Evolutionary conservation across 768 basidiomycete species (phyloP), one percentile per base, ranked within the genome.

Genomic region (Podaxis sp.): DNA sequence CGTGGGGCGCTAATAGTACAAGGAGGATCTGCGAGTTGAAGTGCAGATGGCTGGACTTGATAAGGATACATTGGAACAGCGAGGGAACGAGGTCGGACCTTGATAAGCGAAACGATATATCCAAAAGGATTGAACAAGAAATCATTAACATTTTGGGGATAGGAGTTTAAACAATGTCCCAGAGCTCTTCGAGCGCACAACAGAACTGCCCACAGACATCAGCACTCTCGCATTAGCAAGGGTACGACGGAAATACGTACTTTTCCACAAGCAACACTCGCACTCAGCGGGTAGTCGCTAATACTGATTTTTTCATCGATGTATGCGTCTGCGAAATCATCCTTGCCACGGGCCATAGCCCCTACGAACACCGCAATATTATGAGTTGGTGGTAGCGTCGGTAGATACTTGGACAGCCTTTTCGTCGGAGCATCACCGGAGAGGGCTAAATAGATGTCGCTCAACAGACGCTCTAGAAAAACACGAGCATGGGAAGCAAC

Each of bases 291-390:
- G 76, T 96, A 99, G 69, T 97, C 89, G 69, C 93, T 95, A 75
- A 99, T 94, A 65, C 93, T 87, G 69, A 99, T 95, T 79, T 99
- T 99, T 76, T 96, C 89, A 72, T 99, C 97, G 0, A 98, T 92
- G 67, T 92, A 80, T 24, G 85, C 90, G 75, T 99, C 97, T 13
- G 97, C 97, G 78, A 99, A 99, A 77, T 96, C 93, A 68, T 99
- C 97, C 56, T 85, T 87, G 11, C 96, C 96, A 63, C 96, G 83
- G 5, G 96, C 96, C 96, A 99, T 99, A 22, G 96, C 97, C 54
- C 96, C 96, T 61, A 99, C 95, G 68, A 98, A 97, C 59, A 99
- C 92, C 17, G 94, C 95, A 59, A 99, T 79, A 40, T 90, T 89
- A 69, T 98, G 94, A 4, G 93, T 92, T 59, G 89, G 83, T 0